Conservation (phyloP, 495 filamentous ascomycete species). For the Talaromyces wortmannii region DNA sequence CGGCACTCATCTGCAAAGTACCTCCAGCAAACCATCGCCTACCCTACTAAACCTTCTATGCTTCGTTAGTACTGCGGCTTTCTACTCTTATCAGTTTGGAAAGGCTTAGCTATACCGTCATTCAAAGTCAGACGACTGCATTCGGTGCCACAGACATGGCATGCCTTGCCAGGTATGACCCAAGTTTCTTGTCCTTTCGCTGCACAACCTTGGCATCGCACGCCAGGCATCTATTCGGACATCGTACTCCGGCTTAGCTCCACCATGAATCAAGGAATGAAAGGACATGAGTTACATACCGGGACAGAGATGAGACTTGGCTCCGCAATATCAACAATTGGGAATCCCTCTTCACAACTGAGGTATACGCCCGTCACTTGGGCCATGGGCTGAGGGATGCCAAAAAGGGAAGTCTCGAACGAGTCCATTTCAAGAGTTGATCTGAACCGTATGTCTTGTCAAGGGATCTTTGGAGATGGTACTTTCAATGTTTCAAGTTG, state of each 20-base stretch:
- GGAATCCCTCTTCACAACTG: not conserved
- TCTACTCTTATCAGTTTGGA: not conserved
- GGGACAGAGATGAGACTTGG: not conserved
- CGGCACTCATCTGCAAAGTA: too few relatives aligned
- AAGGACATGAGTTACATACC: not conserved
- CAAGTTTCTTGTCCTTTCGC: conserved; percentile 33
- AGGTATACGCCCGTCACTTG: not conserved
- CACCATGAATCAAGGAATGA: not conserved
- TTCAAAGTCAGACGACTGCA: not conserved
- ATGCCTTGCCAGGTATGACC: conserved; percentile 45
- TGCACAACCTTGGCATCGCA: conserved; percentile 38
- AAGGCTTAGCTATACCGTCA: not conserved
- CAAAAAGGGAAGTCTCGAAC: too few relatives aligned
- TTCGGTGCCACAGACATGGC: conserved; percentile 33
- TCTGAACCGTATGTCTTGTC: not conserved
- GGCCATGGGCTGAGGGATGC: too few relatives aligned
- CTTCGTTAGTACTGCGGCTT: not conserved
- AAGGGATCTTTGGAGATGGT: not conserved
- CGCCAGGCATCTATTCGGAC: conserved; percentile 36
- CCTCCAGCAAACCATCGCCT: too few relatives aligned
- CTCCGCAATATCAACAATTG: not conserved
- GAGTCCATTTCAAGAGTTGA: too few relatives aligned
- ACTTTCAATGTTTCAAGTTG: not conserved
- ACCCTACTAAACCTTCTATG: not conserved
- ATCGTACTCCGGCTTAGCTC: not conserved